These are phyloP conservation scores for Mentha longifolia DNA, from an alignment of 257 asterid genomes.

Conservation along the genomic window DNA sequence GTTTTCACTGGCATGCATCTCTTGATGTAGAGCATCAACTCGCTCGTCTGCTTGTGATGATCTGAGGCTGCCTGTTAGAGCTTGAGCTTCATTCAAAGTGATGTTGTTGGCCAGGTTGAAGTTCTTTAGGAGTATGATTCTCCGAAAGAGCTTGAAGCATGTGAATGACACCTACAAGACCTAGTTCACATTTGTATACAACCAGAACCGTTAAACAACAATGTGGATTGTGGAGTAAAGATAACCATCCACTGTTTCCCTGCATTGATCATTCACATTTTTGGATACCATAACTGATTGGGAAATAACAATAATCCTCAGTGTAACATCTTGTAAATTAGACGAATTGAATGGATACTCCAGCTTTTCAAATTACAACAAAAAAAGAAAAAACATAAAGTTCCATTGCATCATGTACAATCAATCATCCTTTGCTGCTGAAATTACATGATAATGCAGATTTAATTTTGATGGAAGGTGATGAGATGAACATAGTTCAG, in stretches of 20 bases:
- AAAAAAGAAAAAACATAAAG: neutral
- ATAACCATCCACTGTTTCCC: too few relatives aligned
- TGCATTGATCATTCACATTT: too few relatives aligned
- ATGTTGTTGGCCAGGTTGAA: too few relatives aligned
- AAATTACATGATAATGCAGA: conserved; percentile 3
- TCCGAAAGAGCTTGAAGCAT: too few relatives aligned
- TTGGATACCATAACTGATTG: conserved; percentile 80
- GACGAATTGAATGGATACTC: conserved; percentile 8
- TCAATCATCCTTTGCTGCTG: conserved; percentile 5
- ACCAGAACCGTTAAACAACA: too few relatives aligned
- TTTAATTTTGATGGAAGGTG: neutral
- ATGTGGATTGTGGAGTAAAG: too few relatives aligned
- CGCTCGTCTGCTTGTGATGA: too few relatives aligned
- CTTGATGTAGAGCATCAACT: conserved; percentile 28
- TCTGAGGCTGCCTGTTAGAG: too few relatives aligned
- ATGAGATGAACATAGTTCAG: conserved; percentile 1
- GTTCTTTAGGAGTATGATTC: too few relatives aligned
- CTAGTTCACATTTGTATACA: too few relatives aligned
- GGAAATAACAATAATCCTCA: conserved; percentile 32
- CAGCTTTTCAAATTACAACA: neutral
- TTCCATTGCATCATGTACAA: conserved; percentile 22
- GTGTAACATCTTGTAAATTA: conserved; percentile 21
- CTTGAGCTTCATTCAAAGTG: too few relatives aligned
- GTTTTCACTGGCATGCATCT: conserved; percentile 27
- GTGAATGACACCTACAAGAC: too few relatives aligned